Conservation (phyloP, 2,329 filamentous ascomycete species). For the Lanzia echinophila region DNA sequence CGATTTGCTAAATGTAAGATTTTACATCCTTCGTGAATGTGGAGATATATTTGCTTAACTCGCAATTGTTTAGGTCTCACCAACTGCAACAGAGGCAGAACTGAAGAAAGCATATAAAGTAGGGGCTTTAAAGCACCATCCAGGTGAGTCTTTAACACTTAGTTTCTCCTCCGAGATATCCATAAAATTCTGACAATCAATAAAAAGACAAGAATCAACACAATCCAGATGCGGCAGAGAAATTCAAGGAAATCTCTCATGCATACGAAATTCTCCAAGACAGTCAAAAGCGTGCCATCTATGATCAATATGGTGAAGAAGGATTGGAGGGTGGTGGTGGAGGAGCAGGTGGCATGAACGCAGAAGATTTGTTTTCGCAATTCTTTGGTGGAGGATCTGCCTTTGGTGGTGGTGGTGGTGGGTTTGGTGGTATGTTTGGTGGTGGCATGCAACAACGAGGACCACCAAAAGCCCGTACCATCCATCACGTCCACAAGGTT, state of each 20-base stretch:
- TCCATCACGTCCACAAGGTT: conserved; percentile 97
- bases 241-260: conserved; percentile 96
- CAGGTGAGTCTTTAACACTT: conserved; percentile 49
- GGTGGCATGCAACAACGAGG: conserved; percentile 71
- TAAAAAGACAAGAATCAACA: conserved; percentile 84
- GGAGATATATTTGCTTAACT: conserved; percentile 21
- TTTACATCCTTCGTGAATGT: conserved; percentile 15
- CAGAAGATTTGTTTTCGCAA: conserved; percentile 92
- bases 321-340: conserved; percentile 87
- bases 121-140: conserved; percentile 76
- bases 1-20: conserved; percentile 66
- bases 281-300: conserved; percentile 80
- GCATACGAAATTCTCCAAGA: conserved; percentile 96
- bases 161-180: conserved; percentile 4
- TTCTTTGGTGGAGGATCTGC: conserved; percentile 75
- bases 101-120: conserved; percentile 88
- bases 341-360: conserved; percentile 77
- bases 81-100: conserved; percentile 74
- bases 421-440: conserved; percentile 70
- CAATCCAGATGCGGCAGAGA: conserved; percentile 88
- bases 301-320: conserved; percentile 97
- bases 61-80: conserved; percentile 54
- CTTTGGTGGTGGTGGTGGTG: conserved; percentile 54
- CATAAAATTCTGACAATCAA: neutral
- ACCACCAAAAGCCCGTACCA: conserved; percentile 84